These are phyloP conservation scores for Suhomyces maxii DNA, from an alignment of 1,139 yeast genomes.

Conservation along the genomic window DNA sequence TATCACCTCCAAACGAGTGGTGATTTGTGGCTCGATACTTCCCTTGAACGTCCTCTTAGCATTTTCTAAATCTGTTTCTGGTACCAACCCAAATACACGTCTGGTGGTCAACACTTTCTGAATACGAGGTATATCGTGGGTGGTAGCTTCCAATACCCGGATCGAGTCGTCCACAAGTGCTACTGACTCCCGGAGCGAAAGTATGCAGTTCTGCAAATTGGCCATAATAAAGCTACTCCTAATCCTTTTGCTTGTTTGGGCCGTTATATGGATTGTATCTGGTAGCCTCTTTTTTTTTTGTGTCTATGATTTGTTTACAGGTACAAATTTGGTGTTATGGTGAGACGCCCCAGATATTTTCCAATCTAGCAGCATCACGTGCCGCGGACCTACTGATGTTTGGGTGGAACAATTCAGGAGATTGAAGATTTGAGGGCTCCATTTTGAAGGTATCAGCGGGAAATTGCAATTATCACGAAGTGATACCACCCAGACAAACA, in stretches of 20 bases:
- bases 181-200: slow-evolving; percentile 33
- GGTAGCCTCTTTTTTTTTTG: not conserved
- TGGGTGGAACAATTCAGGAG: too few relatives aligned
- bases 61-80: slow-evolving; percentile 41
- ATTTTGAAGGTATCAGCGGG: too few relatives aligned
- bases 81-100: slow-evolving; percentile 43
- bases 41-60: slow-evolving; percentile 33
- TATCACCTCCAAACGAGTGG: slow-evolving; percentile 13
- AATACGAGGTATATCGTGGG: slow-evolving; percentile 36
- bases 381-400: too few relatives aligned
- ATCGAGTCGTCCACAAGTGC: slow-evolving; percentile 33
- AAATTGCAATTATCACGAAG: too few relatives aligned
- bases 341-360: too few relatives aligned
- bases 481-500: not conserved
- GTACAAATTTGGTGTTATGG: not conserved
- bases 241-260: not conserved
- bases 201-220: slow-evolving; percentile 28
- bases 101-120: slow-evolving; percentile 34
- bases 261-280: not conserved
- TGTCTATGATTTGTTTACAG: not conserved
- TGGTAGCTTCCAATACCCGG: slow-evolving; percentile 30
- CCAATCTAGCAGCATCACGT: too few relatives aligned
- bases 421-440: too few relatives aligned
- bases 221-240: not conserved
- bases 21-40: slow-evolving; percentile 35